These are phyloP conservation scores for Ophiostoma himal-ulmi DNA, from an alignment of 2,329 filamentous ascomycete genomes.

Conservation along the genomic window DNA sequence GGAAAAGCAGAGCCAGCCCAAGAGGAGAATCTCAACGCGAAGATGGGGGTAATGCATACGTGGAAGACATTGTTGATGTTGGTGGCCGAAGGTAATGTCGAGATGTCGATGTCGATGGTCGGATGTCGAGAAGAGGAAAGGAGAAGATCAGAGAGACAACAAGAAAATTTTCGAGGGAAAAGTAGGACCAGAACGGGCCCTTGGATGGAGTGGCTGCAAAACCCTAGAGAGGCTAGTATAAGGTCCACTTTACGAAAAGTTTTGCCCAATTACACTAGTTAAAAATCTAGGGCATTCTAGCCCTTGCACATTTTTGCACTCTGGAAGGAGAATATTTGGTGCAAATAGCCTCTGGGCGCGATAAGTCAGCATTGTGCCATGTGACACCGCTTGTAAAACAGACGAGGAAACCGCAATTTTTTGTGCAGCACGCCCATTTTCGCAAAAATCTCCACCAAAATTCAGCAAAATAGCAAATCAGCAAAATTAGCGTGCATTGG, in stretches of 20 bases:
- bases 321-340: not conserved
- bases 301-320: constrained; percentile 21
- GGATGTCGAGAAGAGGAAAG: constrained; percentile 8
- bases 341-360: not conserved
- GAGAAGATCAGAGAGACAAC: constrained; percentile 9
- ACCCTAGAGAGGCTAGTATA: not conserved
- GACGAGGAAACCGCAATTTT: not conserved
- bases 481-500: constrained; percentile 26
- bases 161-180: constrained; percentile 15
- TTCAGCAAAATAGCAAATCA: constrained; percentile 14
- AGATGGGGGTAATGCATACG: constrained; percentile 23
- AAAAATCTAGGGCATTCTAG: constrained; percentile 24
- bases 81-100: constrained; percentile 17
- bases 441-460: constrained; percentile 18
- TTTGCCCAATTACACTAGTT: not conserved
- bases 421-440: not conserved
- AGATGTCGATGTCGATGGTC: constrained; percentile 19
- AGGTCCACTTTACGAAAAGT: not conserved
- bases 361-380: constrained; percentile 20
- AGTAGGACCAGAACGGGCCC: constrained; percentile 6
- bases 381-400: constrained; percentile 19
- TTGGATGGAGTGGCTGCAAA: constrained; percentile 4
- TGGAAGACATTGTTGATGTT: constrained; percentile 24
- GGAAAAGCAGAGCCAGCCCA: not conserved
- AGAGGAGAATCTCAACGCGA: constrained; percentile 11